Evolutionary conservation across 768 basidiomycete species (phyloP).

Genomic region (Hysterangium stoloniferum): DNA sequence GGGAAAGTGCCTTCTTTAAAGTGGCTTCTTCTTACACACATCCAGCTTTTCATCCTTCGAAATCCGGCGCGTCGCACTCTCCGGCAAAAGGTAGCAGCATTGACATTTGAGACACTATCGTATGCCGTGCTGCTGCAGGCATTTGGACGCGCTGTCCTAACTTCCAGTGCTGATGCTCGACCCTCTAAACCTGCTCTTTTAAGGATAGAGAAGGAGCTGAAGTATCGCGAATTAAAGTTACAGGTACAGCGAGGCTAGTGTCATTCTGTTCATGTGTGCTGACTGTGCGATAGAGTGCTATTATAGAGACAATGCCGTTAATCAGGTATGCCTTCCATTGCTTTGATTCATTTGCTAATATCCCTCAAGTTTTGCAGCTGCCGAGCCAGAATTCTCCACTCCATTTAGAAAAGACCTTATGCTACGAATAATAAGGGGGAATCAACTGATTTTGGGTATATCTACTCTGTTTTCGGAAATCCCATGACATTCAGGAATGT

Average conservation of each 20-base stretch:
- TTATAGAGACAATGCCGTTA: constrained; percentile 19
- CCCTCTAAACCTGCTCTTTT: constrained; percentile 13
- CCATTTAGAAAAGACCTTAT: constrained; percentile 17
- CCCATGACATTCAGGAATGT: neutral
- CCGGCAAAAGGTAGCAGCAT: constrained; percentile 15
- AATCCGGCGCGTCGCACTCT: constrained; percentile 21
- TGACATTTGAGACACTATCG: constrained; percentile 15
- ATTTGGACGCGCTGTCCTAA: constrained; percentile 12
- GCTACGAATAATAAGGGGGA: constrained; percentile 15
- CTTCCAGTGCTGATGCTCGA: constrained; percentile 13
- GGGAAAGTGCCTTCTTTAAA: constrained; percentile 13
- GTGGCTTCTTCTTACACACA: constrained; percentile 17
- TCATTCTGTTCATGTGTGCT: neutral
- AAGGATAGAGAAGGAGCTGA: constrained; percentile 18
- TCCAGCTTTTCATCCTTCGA: constrained; percentile 20
- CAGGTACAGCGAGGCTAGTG: constrained; percentile 13
- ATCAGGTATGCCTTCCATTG: constrained; percentile 14
- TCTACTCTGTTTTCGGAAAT: neutral
- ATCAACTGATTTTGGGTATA: constrained; percentile 21
- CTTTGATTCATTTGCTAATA: neutral
- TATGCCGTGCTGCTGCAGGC: constrained; percentile 20
- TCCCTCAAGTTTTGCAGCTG: constrained; percentile 19
- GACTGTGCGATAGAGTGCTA: constrained; percentile 3
- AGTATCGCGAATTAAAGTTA: constrained; percentile 19
- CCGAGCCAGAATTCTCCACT: constrained; percentile 17